phyloP scores from a whole-genome alignment of 2,329 filamentous ascomycete species.

The Fusarium xylarioides region DNA sequence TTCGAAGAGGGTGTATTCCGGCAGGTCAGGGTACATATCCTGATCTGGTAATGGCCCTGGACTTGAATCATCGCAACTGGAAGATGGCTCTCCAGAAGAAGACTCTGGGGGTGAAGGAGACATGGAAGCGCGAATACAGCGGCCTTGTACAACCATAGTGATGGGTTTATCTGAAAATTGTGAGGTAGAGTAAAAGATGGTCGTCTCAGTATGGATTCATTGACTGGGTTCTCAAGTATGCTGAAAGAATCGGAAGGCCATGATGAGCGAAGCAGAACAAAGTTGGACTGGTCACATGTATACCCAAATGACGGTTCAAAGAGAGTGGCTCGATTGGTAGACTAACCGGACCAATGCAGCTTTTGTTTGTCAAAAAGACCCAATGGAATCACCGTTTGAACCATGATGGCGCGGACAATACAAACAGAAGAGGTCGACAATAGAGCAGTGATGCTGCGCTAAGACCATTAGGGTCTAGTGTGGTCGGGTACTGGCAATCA shows the following conservation, averaged over 20 bases:
- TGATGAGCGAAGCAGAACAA: not conserved
- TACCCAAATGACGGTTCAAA: not conserved
- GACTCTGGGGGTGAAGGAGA: not conserved
- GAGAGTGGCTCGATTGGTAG: too few species aligned
- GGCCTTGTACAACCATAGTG: not conserved
- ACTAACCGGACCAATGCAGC: not conserved
- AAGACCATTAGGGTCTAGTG: not conserved
- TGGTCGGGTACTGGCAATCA: not conserved
- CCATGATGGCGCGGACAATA: not conserved
- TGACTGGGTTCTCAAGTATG: not conserved
- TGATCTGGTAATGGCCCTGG: too few species aligned
- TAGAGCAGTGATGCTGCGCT: not conserved
- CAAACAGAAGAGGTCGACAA: not conserved
- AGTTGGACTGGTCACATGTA: not conserved
- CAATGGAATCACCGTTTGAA: not conserved
- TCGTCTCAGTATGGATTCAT: not conserved
- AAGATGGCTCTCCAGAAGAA: not conserved
- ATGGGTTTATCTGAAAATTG: rapidly evolving
- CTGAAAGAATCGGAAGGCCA: not conserved
- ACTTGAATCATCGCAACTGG: not conserved
- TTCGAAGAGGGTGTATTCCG: not conserved
- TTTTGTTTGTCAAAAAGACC: not conserved
- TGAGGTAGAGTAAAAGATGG: not conserved
- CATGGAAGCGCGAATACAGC: not conserved
- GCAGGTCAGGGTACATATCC: not conserved